Evolutionary conservation across 169 alveolate species (phyloP), one percentile per base, ranked within the genome.

Genomic region (Eimeria falciformis): DNA sequence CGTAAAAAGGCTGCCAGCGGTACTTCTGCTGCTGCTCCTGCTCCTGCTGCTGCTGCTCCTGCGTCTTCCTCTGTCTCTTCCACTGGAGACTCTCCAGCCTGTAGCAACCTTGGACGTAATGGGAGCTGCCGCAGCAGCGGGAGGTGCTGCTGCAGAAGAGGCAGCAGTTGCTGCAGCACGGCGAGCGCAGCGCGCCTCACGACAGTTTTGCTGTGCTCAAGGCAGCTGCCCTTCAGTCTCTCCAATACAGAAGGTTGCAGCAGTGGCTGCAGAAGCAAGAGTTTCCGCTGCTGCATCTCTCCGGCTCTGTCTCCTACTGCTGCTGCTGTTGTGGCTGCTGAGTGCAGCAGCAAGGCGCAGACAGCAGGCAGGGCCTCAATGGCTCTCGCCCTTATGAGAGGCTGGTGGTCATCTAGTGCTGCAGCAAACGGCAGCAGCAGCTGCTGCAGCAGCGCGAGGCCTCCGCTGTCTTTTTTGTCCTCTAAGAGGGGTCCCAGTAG

Each of bases 101-200:
- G 23, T 11, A 3, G 79, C 43, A 29, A 45, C 78, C 6, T 21
- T 33, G 23, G 56, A 7, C 40, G 83, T 40, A 14, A 23, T 33
- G 53, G 86, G 68, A 77, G 86, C 68, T 46, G 68, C 86, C 43
- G 86, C 86, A 77, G 86, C 86, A 77, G 86, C 66, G 66, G 62
- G n/a, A 77, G 66, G 25, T 77, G 81, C 66, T 43, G 77, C 62
- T 62, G 91, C 65, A 83, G 91, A 78, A 83, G 91, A 65, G 91
- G 91, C 79, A 83, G 81, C 65, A 83, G 68, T 14, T 66, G 91
- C 77, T 66, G 91, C 75, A 83, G 91, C 12, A 56, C 75, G 33
- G 69, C 23, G 47, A 83, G 18, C 7, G 62, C 78, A 33, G 81
- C 91, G 11, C 77, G 79, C 45, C 91, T 27, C 40, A 83, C 66